Evolutionary conservation across 75 land plant species (phyloP).

Genomic region (Selaginella moellendorffii): DNA sequence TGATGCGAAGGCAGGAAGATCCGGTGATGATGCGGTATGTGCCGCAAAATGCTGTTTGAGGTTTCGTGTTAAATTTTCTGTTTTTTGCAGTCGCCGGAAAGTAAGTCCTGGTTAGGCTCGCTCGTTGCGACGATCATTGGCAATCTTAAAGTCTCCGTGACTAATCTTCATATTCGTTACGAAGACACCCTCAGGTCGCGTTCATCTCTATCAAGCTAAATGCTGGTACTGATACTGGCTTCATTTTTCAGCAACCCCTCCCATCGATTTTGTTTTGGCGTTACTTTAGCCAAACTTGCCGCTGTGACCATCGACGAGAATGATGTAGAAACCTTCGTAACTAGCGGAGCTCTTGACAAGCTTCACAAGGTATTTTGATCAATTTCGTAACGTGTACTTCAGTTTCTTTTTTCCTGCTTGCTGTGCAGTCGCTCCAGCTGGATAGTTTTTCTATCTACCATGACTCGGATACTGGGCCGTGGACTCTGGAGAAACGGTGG

Average conservation of each 20-base stretch:
- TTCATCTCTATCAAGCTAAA: background rate
- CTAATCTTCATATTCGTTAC: conserved; percentile 94
- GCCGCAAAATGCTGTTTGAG: background rate
- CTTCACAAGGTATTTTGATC: conserved; percentile 56
- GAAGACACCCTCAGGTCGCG: conserved; percentile 72
- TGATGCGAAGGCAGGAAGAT: conserved; percentile 38
- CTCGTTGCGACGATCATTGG: conserved; percentile 86
- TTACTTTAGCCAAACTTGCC: conserved; percentile 83
- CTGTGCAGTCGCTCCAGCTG: conserved; percentile 58
- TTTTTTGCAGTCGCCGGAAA: conserved; percentile 45
- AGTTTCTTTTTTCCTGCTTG: background rate
- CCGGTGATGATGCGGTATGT: background rate
- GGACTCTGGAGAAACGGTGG: conserved; percentile 61
- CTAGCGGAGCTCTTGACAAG: conserved; percentile 92
- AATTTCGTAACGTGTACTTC: background rate
- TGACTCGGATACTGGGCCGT: conserved; percentile 54
- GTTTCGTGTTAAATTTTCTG: background rate
- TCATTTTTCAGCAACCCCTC: conserved; percentile 57
- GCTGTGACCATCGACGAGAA: conserved; percentile 91
- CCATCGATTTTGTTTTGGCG: conserved; percentile 73
- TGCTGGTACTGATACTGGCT: background rate
- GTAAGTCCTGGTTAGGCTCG: conserved; percentile 81
- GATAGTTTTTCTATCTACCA: conserved; percentile 82
- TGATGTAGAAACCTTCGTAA: conserved; percentile 84
- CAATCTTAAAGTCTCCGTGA: conserved; percentile 82